Base-by-base conservation (phyloP, 331 rosid species). In the Pyracantha coccinea region DNA sequence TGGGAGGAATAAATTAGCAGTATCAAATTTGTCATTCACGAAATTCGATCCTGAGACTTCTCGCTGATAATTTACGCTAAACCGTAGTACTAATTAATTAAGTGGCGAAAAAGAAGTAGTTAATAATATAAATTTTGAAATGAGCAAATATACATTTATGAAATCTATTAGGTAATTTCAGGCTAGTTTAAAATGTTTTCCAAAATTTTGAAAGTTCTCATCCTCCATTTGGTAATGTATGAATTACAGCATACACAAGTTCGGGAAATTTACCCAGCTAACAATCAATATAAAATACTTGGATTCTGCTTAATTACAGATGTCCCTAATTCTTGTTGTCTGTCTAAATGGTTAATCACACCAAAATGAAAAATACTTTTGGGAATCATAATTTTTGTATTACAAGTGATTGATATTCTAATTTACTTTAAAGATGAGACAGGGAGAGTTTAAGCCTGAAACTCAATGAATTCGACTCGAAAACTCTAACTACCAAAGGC, bases 361-460 rank as follows among this genome's bases (percentile, higher is more conserved):
- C 12, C 15, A 32, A 47, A 45, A 71, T 53, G 80, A 73, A 64
- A 69, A 32, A 70, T 66, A 77, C 33, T 62, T 41, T 33, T 68
- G 77, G 78, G 52, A 69, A 47, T 73, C 70, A 52, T 19, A 52
- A 19, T 14, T 52, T 38, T 38, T 35, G 12, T 38, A 38, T 38
- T 10, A 38, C 13, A 38, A 38, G 45, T 38, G 45, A 38, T 38
- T 2, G 14, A 38, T 38, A 10, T 38, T 38, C 45, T 38, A 38
- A 10, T 38, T 10, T 38, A 38, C 45, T 8, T 10, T 38, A 9
- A 38, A 38, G 14, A 38, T 38, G 45, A 38, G 45, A 4, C 41
- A 9, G 45, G 1, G 1, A 38, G 14, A 38, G 45, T 8, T 38
- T 38, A 38, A 38, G 0, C 13, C 45, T 1, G 1, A 38, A 38